Evolutionary conservation across 306 rosid genomes (phyloP).

Genomic region (Quercus engelmannii): DNA sequence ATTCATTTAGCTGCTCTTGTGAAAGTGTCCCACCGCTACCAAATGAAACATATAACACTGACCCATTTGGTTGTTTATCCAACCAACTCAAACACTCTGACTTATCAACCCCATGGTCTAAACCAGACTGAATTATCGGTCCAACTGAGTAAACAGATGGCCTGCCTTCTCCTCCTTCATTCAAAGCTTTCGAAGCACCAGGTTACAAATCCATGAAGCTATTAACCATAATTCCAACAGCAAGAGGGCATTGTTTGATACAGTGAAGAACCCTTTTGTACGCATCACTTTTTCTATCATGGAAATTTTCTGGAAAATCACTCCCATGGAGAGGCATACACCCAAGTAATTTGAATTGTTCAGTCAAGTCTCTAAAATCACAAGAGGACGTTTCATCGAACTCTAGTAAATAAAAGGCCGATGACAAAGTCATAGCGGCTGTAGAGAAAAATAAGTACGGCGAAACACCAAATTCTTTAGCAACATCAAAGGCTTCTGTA

Average conservation of each 20-base stretch:
- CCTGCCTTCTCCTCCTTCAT: background rate
- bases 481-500: constrained; percentile 17
- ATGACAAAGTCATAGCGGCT: constrained; percentile 14
- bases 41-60: too few species aligned
- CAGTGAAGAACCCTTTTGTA: background rate
- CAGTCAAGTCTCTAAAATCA: constrained; percentile 20
- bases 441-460: constrained; percentile 8
- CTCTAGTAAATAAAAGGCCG: constrained; percentile 14
- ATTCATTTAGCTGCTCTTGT: too few species aligned
- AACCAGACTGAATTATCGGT: background rate
- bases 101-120: background rate
- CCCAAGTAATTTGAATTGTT: constrained; percentile 20
- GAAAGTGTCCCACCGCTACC: too few species aligned
- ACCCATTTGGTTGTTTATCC: too few species aligned
- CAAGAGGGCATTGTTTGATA: background rate
- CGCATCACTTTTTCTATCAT: constrained; percentile 3
- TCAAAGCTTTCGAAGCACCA: constrained; percentile 6
- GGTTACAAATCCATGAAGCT: constrained; percentile 19
- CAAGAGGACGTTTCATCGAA: constrained; percentile 11
- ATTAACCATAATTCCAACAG: constrained; percentile 22
- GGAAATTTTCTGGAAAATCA: constrained; percentile 2
- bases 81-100: background rate
- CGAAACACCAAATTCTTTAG: constrained; percentile 3
- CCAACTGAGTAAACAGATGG: constrained; percentile 25
- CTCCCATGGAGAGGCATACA: constrained; percentile 20